These are phyloP conservation scores for Thermothelomyces thermophilus DNA, from an alignment of 2,329 filamentous ascomycete genomes.

Conservation along the genomic window DNA sequence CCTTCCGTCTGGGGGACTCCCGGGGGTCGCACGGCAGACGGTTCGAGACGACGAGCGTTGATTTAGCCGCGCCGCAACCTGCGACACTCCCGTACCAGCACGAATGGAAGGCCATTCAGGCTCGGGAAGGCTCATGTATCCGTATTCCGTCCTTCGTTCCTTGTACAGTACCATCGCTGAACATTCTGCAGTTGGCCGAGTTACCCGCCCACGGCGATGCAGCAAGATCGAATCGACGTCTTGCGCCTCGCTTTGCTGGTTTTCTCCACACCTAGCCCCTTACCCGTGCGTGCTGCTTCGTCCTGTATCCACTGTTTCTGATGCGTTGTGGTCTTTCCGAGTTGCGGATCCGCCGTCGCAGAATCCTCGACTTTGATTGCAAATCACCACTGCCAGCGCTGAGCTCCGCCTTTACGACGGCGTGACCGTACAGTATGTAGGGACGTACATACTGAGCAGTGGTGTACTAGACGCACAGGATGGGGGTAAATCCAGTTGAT, in stretches of 20 bases:
- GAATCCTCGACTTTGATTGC: slow-evolving; percentile 2
- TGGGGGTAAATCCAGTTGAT: too few species aligned
- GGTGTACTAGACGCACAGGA: too few species aligned
- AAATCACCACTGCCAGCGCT: neutral
- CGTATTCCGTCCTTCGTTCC: too few species aligned
- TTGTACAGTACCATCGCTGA: neutral
- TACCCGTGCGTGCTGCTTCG: neutral
- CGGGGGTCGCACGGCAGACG: too few species aligned
- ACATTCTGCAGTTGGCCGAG: neutral
- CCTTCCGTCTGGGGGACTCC: too few species aligned
- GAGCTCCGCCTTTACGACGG: neutral
- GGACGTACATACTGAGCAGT: too few species aligned
- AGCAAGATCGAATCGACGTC: neutral
- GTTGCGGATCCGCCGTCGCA: slow-evolving; percentile 31
- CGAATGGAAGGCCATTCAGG: too few species aligned
- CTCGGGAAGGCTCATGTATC: too few species aligned
- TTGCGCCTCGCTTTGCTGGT: neutral
- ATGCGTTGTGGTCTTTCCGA: slow-evolving; percentile 26
- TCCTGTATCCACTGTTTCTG: slow-evolving; percentile 11
- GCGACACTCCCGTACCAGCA: too few species aligned
- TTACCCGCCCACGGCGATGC: neutral
- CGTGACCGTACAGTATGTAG: too few species aligned
- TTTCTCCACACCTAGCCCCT: neutral
- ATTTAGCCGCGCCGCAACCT: too few species aligned
- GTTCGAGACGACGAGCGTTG: too few species aligned